Evolutionary conservation across 352 stramenopile species (phyloP), one percentile per base, ranked within the genome.

Genomic region (Phytophthora brassicae): DNA sequence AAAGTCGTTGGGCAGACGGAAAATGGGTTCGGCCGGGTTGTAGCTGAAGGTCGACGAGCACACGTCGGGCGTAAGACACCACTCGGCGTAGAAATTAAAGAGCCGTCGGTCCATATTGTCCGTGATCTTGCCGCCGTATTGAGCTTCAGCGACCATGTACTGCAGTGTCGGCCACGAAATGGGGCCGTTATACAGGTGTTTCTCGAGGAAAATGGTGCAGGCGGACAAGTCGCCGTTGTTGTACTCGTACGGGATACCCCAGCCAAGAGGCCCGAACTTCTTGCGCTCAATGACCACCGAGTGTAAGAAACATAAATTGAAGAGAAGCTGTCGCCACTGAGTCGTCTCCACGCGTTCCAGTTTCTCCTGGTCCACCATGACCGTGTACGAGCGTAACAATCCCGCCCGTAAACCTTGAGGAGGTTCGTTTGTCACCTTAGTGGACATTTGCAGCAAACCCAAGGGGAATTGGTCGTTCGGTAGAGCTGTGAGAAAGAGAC

Each of bases 61-160:
- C 22, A 86, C 84, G 12, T 95, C 85, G 7, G 86, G 79, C 33
- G 97, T 94, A 45, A 97, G 97, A 20, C 98, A 95, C 96, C 96
- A 99, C 74, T 98, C 92, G 14, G 94, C 96, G 72, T 99, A 99
- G 35, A 92, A 99, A 65, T 98, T 98, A 68, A 99, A 99, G 44
- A 99, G 76, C 19, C 96, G 81, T 0, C 97, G 94, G 65, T 99
- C 97, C 69, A 99, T 88, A 56, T 98, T 98, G 76, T 99, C 97
- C 9, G 97, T 99, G 66, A 99, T 99, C 70, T 99, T 99, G 64
- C 97, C 97, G 39, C 97, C 97, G 75, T 99, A 99, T 66, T 99
- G 94, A 12, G 98, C 96, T 72, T 99, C 97, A 8, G 93, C 91
- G 23, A 99, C 96, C 95, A 99, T 99, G 76, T 99, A 99, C 82